Base-by-base conservation (phyloP, 352 stramenopile species). In the Poterioochromonas sp. region DNA sequence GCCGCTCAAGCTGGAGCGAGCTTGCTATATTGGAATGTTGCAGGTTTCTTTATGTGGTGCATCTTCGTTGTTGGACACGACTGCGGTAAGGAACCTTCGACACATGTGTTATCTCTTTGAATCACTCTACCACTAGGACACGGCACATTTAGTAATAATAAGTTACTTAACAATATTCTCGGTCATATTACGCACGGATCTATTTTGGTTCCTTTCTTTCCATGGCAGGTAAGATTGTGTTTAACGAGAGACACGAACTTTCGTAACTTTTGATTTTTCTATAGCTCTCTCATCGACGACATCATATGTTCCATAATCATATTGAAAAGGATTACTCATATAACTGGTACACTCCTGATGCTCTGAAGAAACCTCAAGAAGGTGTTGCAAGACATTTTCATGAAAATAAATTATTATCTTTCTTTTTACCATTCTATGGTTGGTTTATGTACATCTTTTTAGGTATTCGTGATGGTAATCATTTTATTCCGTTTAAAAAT, bases 261-360 rank as follows among this genome's bases (percentile, higher is more conserved):
- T 20, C 18, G 5, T 18, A 83, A n/a, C 84, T 84, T 1, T 87
- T 84, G 49, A 58, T 83, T 29, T 82, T 80, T 49, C 86, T 83
- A 84, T 73, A 60, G 62, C 63, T 83, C 35, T 86, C 79, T 32
- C 87, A 91, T 69, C 79, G 79, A 60, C 82, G 84, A 64, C 87
- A 91, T 81, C 87, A 91, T 80, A 81, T 86, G 54, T 80, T 85
- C 78, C 87, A 91, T 76, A 91, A 91, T 82, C 86, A 90, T 76
- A 76, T 88, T 63, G 83, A 84, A 22, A 83, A 85, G 53, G 87
- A 91, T 80, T 89, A 88, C 68, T 89, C 83, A 26, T 86, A 89
- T 79, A 84, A 87, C 69, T 91, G 87, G 87, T 88, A 87, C 49
- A 83, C 87, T 29, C 80, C 85, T 49, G 77, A 89, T 84, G 18